Evolutionary conservation across 2,329 filamentous ascomycete genomes (phyloP).

Genomic region (Xylaria digitata): DNA sequence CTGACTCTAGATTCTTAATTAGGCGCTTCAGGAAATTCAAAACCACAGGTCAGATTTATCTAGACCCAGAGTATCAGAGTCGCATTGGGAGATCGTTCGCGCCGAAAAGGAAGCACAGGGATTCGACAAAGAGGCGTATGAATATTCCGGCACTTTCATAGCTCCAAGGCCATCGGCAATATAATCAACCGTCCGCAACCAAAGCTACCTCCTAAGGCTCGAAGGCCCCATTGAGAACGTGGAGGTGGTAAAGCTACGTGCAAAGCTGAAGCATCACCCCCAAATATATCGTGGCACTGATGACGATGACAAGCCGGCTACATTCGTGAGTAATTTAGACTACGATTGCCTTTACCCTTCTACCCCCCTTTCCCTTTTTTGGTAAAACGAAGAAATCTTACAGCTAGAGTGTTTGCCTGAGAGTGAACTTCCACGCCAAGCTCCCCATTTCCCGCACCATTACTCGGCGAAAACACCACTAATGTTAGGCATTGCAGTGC

Average conservation of each 20-base stretch:
- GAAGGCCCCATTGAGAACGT: not conserved
- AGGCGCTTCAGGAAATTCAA: conserved; percentile 27
- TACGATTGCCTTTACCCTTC: not conserved
- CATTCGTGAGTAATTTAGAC: not conserved
- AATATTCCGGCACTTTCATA: conserved; percentile 23
- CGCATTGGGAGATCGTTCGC: conserved; percentile 34
- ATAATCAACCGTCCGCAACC: not conserved
- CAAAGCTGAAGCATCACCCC: not conserved
- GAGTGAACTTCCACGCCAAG: not conserved
- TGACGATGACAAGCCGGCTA: conserved; percentile 11
- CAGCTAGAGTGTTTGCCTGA: not conserved
- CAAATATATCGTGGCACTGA: conserved; percentile 22
- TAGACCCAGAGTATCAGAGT: conserved; percentile 13
- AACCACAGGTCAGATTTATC: conserved; percentile 27
- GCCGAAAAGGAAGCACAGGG: conserved; percentile 31
- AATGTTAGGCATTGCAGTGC: conserved; percentile 3
- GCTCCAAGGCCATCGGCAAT: not conserved
- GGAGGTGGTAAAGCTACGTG: not conserved
- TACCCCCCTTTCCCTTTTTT: not conserved
- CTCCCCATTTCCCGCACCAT: not conserved
- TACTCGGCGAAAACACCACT: not conserved
- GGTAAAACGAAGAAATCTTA: not conserved
- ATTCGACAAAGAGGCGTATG: conserved; percentile 37
- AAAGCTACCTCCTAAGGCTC: conserved; percentile 6
- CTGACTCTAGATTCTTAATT: not conserved